Conservation (phyloP, 2,329 filamentous ascomycete species). For the Curvularia lunata region DNA sequence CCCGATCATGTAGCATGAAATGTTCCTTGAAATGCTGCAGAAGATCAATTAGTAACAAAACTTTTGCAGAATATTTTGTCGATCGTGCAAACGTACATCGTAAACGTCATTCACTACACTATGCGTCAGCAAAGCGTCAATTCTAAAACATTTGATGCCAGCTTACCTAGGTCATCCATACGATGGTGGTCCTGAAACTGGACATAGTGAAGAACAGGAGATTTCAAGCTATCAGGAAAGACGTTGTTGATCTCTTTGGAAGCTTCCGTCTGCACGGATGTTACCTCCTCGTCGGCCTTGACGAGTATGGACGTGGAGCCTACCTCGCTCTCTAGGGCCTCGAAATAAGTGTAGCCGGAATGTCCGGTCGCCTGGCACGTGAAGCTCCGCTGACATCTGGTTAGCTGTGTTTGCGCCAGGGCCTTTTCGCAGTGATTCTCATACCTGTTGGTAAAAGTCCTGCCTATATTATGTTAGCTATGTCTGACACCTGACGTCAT, state of each 20-base stretch:
- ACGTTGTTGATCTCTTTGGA: conserved; percentile 88
- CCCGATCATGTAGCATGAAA: conserved; percentile 42
- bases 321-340: conserved; percentile 91
- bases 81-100: conserved; percentile 8
- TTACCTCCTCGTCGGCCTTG: conserved; percentile 39
- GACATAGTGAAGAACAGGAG: conserved; percentile 85
- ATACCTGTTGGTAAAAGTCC: conserved; percentile 92
- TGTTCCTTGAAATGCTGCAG: conserved; percentile 46
- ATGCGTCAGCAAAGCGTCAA: conserved; percentile 46
- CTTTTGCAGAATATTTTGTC: neutral
- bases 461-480: conserved; percentile 61
- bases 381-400: conserved; percentile 71
- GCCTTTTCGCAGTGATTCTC: conserved; percentile 28
- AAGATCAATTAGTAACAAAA: conserved; percentile 11
- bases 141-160: neutral
- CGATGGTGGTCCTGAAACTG: conserved; percentile 82
- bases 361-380: conserved; percentile 97
- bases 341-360: conserved; percentile 88
- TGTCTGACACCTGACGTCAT: conserved; percentile 29
- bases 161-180: conserved; percentile 78
- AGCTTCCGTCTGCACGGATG: conserved; percentile 59
- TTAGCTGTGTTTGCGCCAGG: conserved; percentile 24
- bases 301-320: conserved; percentile 47
- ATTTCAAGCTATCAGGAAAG: conserved; percentile 90
- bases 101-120: conserved; percentile 15